A percentile compares a stretch with the other conserved stretches of the same genome.
Conservation (phyloP, 2,329 filamentous ascomycete genomes). For the Xylariaceae sp. region DNA sequence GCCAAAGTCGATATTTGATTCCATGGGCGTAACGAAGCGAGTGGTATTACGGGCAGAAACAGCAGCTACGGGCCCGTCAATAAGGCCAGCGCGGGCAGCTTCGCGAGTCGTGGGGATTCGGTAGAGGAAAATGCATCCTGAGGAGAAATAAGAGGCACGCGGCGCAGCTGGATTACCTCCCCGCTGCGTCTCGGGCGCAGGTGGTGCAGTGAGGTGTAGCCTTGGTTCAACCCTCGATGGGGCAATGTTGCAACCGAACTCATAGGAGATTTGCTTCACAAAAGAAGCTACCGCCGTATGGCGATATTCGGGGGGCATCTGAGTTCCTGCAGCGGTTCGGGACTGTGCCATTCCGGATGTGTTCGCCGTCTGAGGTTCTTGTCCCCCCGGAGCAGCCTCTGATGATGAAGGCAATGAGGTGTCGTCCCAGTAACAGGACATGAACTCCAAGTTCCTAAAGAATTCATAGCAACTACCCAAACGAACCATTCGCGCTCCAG, state of each 20-base stretch:
- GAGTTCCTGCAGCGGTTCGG: conserved; percentile 48
- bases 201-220: conserved; percentile 45
- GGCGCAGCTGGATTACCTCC: conserved; percentile 30
- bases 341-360: conserved; percentile 31
- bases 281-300: conserved; percentile 56
- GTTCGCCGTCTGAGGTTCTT: conserved; percentile 11
- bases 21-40: conserved; percentile 46
- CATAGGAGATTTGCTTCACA: conserved; percentile 60
- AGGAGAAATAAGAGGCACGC: conserved; percentile 51
- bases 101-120: conserved; percentile 58
- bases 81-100: conserved; percentile 53
- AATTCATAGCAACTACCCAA: conserved; percentile 64
- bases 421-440: conserved; percentile 60
- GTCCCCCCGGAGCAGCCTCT: conserved; percentile 13
- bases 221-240: conserved; percentile 56
- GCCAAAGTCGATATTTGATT: conserved; percentile 59
- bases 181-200: conserved; percentile 6
- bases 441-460: conserved; percentile 57
- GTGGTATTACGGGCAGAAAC: conserved; percentile 55
- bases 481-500: conserved; percentile 50
- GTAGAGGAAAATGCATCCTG: conserved; percentile 56
- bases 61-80: conserved; percentile 59
- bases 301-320: conserved; percentile 56
- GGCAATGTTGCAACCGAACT: conserved; percentile 60
- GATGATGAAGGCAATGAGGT: conserved; percentile 40